Conservation (phyloP, 2,329 filamentous ascomycete genomes). For the Trichoderma atroviride region DNA sequence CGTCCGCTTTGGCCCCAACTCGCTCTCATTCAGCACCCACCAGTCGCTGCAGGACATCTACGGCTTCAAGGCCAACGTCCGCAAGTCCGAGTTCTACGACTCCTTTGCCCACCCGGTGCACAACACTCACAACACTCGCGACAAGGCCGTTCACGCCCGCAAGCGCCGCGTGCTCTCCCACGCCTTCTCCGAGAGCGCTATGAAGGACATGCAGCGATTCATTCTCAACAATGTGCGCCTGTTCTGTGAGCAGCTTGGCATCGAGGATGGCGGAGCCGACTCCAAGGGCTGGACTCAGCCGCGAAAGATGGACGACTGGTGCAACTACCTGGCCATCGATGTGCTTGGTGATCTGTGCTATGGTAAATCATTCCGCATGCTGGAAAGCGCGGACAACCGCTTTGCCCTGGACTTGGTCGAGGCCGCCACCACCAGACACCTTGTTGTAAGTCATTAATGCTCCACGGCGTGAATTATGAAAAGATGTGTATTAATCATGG, state of each 20-base stretch:
- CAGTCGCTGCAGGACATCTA: conserved; percentile 69
- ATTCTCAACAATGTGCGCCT: conserved; percentile 67
- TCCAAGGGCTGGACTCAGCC: conserved; percentile 60
- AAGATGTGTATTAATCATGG: conserved; percentile 19
- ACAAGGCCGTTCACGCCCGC: conserved; percentile 68
- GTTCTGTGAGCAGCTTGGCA: conserved; percentile 63
- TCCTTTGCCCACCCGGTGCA: conserved; percentile 71
- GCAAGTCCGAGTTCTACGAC: conserved; percentile 73
- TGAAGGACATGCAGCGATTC: conserved; percentile 69
- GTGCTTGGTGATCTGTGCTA: conserved; percentile 64
- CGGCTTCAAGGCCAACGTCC: conserved; percentile 63
- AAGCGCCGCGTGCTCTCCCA: conserved; percentile 73
- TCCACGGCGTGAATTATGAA: neutral
- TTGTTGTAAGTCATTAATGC: conserved; percentile 57
- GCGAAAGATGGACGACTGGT: conserved; percentile 66
- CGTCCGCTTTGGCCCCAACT: conserved; percentile 79
- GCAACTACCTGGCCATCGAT: conserved; percentile 64
- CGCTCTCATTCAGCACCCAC: conserved; percentile 74
- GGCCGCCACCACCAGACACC: conserved; percentile 67
- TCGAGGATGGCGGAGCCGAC: conserved; percentile 44
- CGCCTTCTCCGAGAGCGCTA: conserved; percentile 67
- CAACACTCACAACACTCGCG: conserved; percentile 73
- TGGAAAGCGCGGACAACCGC: conserved; percentile 61
- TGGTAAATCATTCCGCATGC: conserved; percentile 65
- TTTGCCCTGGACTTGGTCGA: conserved; percentile 70